Evolutionary conservation across 192 early-diverging fungal genomes (phyloP).

Genomic region (Backusella australiensis): DNA sequence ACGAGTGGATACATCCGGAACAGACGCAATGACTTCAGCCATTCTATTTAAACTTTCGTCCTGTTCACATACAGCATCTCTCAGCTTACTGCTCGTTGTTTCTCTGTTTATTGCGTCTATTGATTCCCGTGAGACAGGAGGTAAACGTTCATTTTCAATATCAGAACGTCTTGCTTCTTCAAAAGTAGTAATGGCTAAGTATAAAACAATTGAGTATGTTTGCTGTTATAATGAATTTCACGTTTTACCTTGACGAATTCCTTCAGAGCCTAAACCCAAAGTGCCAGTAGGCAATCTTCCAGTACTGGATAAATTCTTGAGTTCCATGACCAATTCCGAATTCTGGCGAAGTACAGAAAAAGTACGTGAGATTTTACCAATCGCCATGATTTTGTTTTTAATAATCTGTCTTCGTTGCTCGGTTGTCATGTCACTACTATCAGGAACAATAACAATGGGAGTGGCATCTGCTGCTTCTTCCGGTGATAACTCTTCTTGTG

Average conservation of each 20-base stretch:
- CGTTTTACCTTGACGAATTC: constrained; percentile 74
- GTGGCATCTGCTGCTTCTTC: constrained; percentile 36
- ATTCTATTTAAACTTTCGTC: constrained; percentile 20
- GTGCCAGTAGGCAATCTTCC: constrained; percentile 80
- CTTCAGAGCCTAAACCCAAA: constrained; percentile 85
- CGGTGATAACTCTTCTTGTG: constrained; percentile 84
- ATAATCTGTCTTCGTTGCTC: constrained; percentile 69
- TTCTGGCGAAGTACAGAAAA: constrained; percentile 91
- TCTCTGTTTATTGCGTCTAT: constrained; percentile 31
- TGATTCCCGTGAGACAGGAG: constrained; percentile 62
- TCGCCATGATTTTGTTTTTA: constrained; percentile 86
- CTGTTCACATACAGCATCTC: constrained; percentile 24
- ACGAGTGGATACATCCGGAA: neutral
- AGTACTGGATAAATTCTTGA: constrained; percentile 84
- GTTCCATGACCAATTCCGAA: constrained; percentile 86
- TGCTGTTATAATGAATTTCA: no score
- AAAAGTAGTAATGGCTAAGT: constrained; percentile 79
- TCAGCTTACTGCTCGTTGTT: constrained; percentile 3
- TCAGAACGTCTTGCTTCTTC: constrained; percentile 91
- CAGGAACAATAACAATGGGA: neutral
- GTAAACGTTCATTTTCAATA: constrained; percentile 88
- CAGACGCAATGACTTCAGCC: constrained; percentile 21
- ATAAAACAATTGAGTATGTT: neutral
- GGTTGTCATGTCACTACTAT: constrained; percentile 33
- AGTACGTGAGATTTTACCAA: constrained; percentile 84